Evolutionary conservation across 1,284 basidiomycete species (phyloP).

Genomic region (Malassezia vespertilionis): DNA sequence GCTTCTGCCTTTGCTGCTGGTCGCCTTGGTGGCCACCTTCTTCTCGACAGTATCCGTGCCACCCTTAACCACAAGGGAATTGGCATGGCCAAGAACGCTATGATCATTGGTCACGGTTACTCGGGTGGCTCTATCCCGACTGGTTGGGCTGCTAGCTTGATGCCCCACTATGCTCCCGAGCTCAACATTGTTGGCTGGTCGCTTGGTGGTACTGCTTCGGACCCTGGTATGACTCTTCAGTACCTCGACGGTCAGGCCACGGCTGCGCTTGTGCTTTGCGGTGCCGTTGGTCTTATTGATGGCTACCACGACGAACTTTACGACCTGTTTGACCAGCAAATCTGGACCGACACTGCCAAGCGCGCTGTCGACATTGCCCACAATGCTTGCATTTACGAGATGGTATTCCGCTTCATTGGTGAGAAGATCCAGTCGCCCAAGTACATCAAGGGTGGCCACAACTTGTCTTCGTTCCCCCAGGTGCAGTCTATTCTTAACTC

Average conservation of each 20-base stretch:
- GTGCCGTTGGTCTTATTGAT: slow-evolving; percentile 26
- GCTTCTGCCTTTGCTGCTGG: slow-evolving; percentile 28
- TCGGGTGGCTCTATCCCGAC: slow-evolving; percentile 32
- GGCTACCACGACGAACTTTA: slow-evolving; percentile 28
- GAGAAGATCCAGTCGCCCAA: slow-evolving; percentile 13
- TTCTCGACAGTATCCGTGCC: slow-evolving; percentile 31
- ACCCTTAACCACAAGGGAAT: slow-evolving; percentile 21
- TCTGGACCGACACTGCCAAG: slow-evolving; percentile 26
- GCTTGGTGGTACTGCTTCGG: slow-evolving; percentile 34
- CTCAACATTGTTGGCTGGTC: slow-evolving; percentile 34
- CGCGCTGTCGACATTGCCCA: slow-evolving; percentile 14
- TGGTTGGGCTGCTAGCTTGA: slow-evolving; percentile 24
- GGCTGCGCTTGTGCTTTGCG: slow-evolving; percentile 30
- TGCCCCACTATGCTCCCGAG: slow-evolving; percentile 23
- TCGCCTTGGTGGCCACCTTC: slow-evolving; percentile 24
- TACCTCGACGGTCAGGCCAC: slow-evolving; percentile 17
- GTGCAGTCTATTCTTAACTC: slow-evolving; percentile 11
- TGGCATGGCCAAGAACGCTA: slow-evolving; percentile 18
- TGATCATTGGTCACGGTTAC: slow-evolving; percentile 29
- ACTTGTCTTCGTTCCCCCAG: slow-evolving; percentile 21
- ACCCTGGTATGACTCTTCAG: slow-evolving; percentile 13
- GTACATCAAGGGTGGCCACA: slow-evolving; percentile 21
- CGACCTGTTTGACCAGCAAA: slow-evolving; percentile 17
- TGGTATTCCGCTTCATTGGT: slow-evolving; percentile 20
- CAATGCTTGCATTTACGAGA: slow-evolving; percentile 23